Evolutionary conservation across 108 stramenopile genomes (phyloP).

Genomic region (Fistulifera solaris): DNA sequence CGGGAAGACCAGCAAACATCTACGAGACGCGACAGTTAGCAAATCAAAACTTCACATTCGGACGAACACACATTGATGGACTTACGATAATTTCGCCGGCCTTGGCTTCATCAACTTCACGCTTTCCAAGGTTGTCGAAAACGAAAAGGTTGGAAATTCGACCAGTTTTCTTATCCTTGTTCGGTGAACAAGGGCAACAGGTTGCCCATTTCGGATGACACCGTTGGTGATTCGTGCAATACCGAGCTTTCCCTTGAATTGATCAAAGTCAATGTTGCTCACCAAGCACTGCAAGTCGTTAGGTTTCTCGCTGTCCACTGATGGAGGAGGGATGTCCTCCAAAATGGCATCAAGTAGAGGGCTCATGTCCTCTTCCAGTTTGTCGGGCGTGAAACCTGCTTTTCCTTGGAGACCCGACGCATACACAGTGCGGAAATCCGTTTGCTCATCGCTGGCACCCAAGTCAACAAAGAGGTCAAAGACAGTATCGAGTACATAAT

Average conservation of each 20-base stretch:
- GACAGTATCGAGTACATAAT: conserved; percentile 95
- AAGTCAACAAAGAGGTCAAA: conserved; percentile 98
- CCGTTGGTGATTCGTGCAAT: conserved; percentile 91
- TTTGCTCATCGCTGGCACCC: conserved; percentile 94
- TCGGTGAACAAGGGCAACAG: conserved; percentile 74
- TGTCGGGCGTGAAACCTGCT: conserved; percentile 76
- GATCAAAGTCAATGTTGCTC: conserved; percentile 95
- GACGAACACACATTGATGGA: too few relatives aligned
- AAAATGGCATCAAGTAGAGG: conserved; percentile 89
- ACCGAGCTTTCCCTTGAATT: conserved; percentile 98
- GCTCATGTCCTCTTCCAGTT: conserved; percentile 74
- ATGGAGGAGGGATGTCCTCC: conserved; percentile 60
- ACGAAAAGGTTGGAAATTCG: conserved; percentile 82
- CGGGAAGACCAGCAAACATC: conserved; percentile 89
- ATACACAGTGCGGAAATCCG: conserved; percentile 94
- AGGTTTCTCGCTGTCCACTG: conserved; percentile 42
- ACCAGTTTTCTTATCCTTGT: conserved; percentile 68
- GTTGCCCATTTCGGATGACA: conserved; percentile 66
- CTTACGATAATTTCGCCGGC: conserved; percentile 93
- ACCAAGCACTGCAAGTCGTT: conserved; percentile 79
- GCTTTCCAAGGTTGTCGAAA: conserved; percentile 94
- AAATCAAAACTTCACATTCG: too few relatives aligned
- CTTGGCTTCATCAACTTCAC: conserved; percentile 72
- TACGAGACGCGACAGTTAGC: too few relatives aligned
- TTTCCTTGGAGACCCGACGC: conserved; percentile 90